These are phyloP conservation scores for Paralagenidium karlingii DNA, from an alignment of 352 stramenopile genomes.

Conservation along the genomic window DNA sequence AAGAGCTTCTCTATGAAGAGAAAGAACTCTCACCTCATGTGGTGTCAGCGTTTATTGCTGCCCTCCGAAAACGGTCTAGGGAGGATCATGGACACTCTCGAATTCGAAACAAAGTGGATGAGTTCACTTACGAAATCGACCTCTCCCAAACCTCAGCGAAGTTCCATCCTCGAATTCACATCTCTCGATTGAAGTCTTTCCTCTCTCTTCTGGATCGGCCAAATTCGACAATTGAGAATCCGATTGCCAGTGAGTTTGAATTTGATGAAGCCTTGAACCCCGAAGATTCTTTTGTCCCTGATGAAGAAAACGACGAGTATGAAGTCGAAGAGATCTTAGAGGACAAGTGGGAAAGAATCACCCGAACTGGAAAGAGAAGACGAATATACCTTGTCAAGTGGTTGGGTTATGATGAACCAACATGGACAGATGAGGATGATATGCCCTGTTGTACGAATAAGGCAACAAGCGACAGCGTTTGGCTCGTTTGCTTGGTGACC, in stretches of 20 bases:
- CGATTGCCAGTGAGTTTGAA: conserved; percentile 1
- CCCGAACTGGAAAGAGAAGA: not conserved
- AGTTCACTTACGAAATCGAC: not conserved
- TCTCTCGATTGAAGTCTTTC: conserved; percentile 4
- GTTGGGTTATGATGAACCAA: not conserved
- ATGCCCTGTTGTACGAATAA: too few species aligned
- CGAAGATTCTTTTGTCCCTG: conserved; percentile 8
- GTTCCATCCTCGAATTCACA: conserved; percentile 4
- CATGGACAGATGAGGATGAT: too few species aligned
- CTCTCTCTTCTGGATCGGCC: conserved; percentile 1
- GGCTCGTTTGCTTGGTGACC: too few species aligned
- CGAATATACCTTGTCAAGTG: conserved; percentile 2
- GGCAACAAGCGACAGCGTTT: too few species aligned
- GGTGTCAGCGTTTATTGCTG: too few species aligned
- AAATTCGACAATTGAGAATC: not conserved
- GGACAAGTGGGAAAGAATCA: not conserved
- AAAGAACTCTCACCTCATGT: too few species aligned
- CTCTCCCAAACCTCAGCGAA: conserved; percentile 1
- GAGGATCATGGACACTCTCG: conserved; percentile 6
- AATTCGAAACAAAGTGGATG: conserved; percentile 4
- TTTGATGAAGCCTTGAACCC: conserved; percentile 7
- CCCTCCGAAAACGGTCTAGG: too few species aligned
- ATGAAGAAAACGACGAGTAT: conserved; percentile 1
- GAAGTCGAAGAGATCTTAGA: conserved; percentile 6
- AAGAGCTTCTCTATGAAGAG: not conserved